Base-by-base conservation (phyloP, 1,139 yeast species). In the Pichia sp. region DNA sequence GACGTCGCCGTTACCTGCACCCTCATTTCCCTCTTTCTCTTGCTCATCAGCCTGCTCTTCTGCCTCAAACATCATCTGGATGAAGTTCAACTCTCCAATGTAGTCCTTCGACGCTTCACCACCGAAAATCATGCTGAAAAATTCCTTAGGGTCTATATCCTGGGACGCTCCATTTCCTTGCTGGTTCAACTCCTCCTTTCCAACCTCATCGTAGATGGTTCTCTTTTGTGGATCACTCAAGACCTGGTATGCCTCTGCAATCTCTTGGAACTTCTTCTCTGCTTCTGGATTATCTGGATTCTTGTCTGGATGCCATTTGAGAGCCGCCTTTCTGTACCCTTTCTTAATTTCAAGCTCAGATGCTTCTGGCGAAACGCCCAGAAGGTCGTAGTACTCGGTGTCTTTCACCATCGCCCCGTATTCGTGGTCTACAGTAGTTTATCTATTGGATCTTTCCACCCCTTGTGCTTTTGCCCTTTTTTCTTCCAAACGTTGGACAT, bases 261-360 rank as follows among this genome's bases (percentile, higher is more conserved):
- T 82, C 58, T 78, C 82, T 64, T 81, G 68, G 55, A 70, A 70
- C 53, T 66, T 63, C 16, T 76, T 72, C 47, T 92, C 92, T 5
- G 97, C 97, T 32, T 75, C 74, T 6, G 93, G 92, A 64, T 86
- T 88, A 63, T 85, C 82, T 8, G 97, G 98, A 66, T 93, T 90
- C 74, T 93, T 95, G 70, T 93, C 99, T 0, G 99, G 99, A 70
- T 95, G 99, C 59, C 90, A 86, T 56, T 74, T 77, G 68, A 93
- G 85, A 8, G 98, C 98, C 67, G 85, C 84, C 70, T 86, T 87
- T 59, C 99, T 78, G 72, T 93, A 93, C 0, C 97, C 97, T 70
- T 89, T 90, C 70, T 93, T 95, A 71, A 93, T 92, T 56, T 90
- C 96, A 32, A 83, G 75, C 6, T 87, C 81, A 1, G 92, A 81